phyloP scores from a whole-genome alignment of 306 rosid genomes.

The Abrus pulchellus region DNA sequence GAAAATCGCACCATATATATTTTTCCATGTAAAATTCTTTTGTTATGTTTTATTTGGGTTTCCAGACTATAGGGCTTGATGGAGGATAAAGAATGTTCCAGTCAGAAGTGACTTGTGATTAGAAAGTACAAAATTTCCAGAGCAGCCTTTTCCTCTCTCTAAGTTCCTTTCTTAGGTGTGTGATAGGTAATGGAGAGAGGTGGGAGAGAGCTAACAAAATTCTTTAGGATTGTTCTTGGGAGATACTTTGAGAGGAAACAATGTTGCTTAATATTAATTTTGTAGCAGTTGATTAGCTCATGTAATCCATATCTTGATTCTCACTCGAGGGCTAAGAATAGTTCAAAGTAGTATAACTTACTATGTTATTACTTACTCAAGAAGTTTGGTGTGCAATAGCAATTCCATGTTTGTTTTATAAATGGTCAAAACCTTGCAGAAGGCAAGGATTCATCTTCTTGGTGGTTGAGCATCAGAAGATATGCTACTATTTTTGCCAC shows the following conservation, averaged over 20 bases:
- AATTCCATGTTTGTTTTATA: conserved; percentile 23
- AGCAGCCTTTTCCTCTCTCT: conserved; percentile 28
- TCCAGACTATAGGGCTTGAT: conserved; percentile 33
- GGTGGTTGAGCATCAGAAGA: conserved; percentile 29
- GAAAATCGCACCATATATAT: background rate
- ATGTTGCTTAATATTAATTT: conserved; percentile 28
- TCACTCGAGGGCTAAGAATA: conserved; percentile 1
- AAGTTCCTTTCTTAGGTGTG: conserved; percentile 31
- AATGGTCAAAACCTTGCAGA: conserved; percentile 30
- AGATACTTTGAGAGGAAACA: conserved; percentile 34
- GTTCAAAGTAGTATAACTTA: conserved; percentile 38
- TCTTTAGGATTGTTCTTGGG: conserved; percentile 24
- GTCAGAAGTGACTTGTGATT: conserved; percentile 26
- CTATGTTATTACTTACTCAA: conserved; percentile 13
- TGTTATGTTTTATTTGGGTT: conserved; percentile 18
- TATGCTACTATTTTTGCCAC: conserved; percentile 17
- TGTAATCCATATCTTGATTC: conserved; percentile 30
- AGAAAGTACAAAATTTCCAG: background rate
- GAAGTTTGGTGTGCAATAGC: conserved; percentile 20
- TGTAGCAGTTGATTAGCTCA: conserved; percentile 32
- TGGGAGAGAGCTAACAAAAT: conserved; percentile 29
- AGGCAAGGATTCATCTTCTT: conserved; percentile 7
- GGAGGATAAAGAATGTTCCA: conserved; percentile 39
- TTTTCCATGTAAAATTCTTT: conserved; percentile 41
- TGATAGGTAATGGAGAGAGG: conserved; percentile 29